Base-by-base conservation (phyloP, 768 basidiomycete genomes). In the Pleurotus salmoneostramineus region DNA sequence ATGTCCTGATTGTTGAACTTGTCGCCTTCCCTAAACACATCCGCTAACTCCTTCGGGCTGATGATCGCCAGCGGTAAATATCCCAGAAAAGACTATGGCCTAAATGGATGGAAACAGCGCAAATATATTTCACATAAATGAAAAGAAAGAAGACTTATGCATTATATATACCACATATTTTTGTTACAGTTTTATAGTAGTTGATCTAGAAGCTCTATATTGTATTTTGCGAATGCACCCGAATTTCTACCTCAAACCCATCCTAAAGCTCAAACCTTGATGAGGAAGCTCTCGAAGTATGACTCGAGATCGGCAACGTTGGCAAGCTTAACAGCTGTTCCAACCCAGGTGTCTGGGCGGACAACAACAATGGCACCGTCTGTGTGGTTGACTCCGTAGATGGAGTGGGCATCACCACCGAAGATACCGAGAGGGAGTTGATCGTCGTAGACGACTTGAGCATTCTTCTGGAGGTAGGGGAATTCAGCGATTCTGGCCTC, bases 341-440 rank as follows among this genome's bases (percentile, higher is more conserved):
- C 51, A 14, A 54, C 40, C 51, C 51, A 54, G n/a, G 51, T 54
- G 40, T 54, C 51, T 17, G 51, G 51, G 51, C 51, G 51, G 11
- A 57, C 56, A 21, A 45, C 56, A 32, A 57, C 56, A 17, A 57
- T 37, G 6, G 56, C 56, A 45, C 56, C 56, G 8, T 43, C 17
- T 11, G 43, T 49, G 46, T 57, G 56, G 46, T 57, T 42, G 15
- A 57, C 56, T 45, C 56, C 56, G 31, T 57, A 57, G 11, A 57
- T 57, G 45, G 56, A 45, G 36, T 57, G 56, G 3, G 56, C 56
- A 15, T 57, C 56, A 12, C 44, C 56, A 14, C 56, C 56, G 56
- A 57, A 57, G 36, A 57, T 57, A 36, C 56, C 56, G 5, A 48
- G 27, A 32, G 56, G 56, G 8, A 57, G 56, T 34, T 57, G 56